Evolutionary conservation across 352 stramenopile genomes (phyloP).

Genomic region (Thalassiosira exigua): DNA sequence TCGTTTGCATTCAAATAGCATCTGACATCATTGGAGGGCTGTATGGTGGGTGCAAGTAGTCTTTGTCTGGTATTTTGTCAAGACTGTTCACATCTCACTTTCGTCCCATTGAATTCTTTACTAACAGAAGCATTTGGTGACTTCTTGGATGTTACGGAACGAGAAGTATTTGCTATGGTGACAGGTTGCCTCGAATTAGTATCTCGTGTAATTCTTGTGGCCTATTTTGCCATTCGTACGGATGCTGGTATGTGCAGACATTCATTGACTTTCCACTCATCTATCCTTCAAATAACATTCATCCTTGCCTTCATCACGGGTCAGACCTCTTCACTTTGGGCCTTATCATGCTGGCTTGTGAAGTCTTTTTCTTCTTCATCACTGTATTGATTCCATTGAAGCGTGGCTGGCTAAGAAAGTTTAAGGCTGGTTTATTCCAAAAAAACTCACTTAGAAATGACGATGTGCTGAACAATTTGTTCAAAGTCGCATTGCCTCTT

Average conservation of each 20-base stretch:
- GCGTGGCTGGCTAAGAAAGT: slow-evolving; percentile 24
- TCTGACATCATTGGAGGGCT: background rate
- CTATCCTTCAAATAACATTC: background rate
- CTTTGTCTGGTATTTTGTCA: background rate
- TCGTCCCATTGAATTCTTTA: too few relatives aligned
- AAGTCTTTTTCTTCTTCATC: slow-evolving; percentile 40
- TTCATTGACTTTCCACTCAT: background rate
- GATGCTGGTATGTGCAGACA: slow-evolving; percentile 12
- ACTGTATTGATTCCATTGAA: slow-evolving; percentile 28
- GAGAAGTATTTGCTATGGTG: background rate
- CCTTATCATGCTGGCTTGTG: slow-evolving; percentile 34
- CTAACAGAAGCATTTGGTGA: background rate
- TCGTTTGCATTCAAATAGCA: slow-evolving; percentile 19
- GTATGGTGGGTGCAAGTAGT: slow-evolving; percentile 5
- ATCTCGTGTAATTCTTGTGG: slow-evolving; percentile 18
- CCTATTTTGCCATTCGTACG: slow-evolving; percentile 8
- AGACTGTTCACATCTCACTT: too few relatives aligned
- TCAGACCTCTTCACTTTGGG: slow-evolving; percentile 36
- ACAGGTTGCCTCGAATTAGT: background rate
- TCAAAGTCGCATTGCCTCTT: slow-evolving; percentile 53
- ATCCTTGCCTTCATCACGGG: background rate
- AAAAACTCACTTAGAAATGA: slow-evolving; percentile 25
- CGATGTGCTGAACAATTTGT: slow-evolving; percentile 35
- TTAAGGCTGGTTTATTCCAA: slow-evolving; percentile 41
- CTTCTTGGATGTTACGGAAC: background rate